Evolutionary conservation across 1,284 basidiomycete genomes (phyloP).

Genomic region (Peniophora sp.): DNA sequence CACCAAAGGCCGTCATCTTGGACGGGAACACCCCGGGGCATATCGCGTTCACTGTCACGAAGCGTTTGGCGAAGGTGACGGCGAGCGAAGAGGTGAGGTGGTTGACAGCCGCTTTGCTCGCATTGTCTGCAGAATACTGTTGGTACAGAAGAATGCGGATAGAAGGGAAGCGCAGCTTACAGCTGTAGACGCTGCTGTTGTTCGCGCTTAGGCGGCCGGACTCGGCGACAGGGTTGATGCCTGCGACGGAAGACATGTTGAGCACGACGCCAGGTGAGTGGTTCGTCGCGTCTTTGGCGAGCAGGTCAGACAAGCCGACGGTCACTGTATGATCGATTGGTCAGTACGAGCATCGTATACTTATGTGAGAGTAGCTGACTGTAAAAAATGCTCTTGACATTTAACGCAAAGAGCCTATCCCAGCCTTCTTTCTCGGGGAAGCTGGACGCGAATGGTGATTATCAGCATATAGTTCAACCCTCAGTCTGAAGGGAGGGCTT

Average conservation of each 20-base stretch:
- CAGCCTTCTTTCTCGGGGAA: conserved; percentile 78
- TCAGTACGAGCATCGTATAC: not conserved
- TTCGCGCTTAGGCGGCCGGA: conserved; percentile 43
- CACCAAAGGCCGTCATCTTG: conserved; percentile 79
- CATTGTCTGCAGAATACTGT: conserved; percentile 45
- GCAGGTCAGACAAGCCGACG: conserved; percentile 60
- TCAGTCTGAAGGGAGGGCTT: not conserved
- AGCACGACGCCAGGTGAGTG: conserved; percentile 69
- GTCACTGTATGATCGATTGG: conserved; percentile 40
- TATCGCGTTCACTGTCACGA: conserved; percentile 82
- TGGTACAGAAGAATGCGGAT: conserved; percentile 1
- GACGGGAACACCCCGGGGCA: conserved; percentile 80
- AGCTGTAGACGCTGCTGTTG: conserved; percentile 75
- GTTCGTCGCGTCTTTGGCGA: conserved; percentile 60
- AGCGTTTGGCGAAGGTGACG: conserved; percentile 51
- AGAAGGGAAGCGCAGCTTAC: conserved; percentile 50
- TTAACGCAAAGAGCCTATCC: conserved; percentile 75
- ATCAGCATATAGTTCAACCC: no score
- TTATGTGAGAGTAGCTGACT: conserved; percentile 33
- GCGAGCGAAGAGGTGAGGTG: conserved; percentile 76
- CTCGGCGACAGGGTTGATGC: conserved; percentile 43
- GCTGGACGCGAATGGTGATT: conserved; percentile 10
- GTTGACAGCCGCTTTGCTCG: conserved; percentile 79
- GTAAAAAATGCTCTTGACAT: conserved; percentile 79
- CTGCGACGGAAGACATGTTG: conserved; percentile 75